Evolutionary conservation across 768 basidiomycete genomes (phyloP).

Genomic region (Ephemerocybe angulata): DNA sequence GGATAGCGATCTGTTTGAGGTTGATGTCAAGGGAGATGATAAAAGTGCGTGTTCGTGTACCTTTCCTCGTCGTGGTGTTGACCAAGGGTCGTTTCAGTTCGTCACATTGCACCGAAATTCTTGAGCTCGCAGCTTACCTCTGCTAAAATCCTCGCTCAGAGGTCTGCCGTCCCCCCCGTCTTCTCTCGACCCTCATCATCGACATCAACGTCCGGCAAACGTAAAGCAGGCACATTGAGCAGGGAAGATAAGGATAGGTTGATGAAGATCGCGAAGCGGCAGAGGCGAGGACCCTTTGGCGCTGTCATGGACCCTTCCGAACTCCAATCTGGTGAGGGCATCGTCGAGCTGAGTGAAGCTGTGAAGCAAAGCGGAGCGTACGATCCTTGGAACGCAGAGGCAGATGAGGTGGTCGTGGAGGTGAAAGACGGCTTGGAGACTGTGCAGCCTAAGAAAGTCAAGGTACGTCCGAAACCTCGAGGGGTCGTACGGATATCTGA

Average conservation of each 20-base stretch:
- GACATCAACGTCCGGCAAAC: slow-evolving; percentile 31
- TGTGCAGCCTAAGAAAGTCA: slow-evolving; percentile 44
- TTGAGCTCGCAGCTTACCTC: slow-evolving; percentile 57
- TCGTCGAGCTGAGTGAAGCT: slow-evolving; percentile 63
- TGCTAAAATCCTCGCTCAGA: slow-evolving; percentile 75
- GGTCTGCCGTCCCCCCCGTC: slow-evolving; percentile 86
- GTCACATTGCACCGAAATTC: slow-evolving; percentile 53
- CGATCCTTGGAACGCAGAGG: slow-evolving; percentile 54
- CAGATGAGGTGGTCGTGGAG: slow-evolving; percentile 34
- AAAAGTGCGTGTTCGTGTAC: slow-evolving; percentile 43
- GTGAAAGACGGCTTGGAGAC: slow-evolving; percentile 41
- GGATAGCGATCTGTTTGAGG: slow-evolving; percentile 72
- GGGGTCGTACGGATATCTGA: no score
- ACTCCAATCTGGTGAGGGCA: slow-evolving; percentile 60
- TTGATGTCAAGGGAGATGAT: slow-evolving; percentile 80
- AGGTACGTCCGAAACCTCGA: slow-evolving; percentile 44
- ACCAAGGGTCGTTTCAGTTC: slow-evolving; percentile 39
- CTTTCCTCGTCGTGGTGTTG: slow-evolving; percentile 1
- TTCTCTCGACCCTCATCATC: slow-evolving; percentile 49
- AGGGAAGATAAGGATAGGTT: slow-evolving; percentile 73
- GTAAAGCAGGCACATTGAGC: slow-evolving; percentile 42
- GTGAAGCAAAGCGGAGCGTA: slow-evolving; percentile 65
- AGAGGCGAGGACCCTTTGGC: slow-evolving; percentile 71
- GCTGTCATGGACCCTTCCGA: slow-evolving; percentile 65
- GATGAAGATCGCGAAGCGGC: slow-evolving; percentile 70